Base-by-base conservation (phyloP, 2,329 filamentous ascomycete genomes). In the Kalmusia sp. region DNA sequence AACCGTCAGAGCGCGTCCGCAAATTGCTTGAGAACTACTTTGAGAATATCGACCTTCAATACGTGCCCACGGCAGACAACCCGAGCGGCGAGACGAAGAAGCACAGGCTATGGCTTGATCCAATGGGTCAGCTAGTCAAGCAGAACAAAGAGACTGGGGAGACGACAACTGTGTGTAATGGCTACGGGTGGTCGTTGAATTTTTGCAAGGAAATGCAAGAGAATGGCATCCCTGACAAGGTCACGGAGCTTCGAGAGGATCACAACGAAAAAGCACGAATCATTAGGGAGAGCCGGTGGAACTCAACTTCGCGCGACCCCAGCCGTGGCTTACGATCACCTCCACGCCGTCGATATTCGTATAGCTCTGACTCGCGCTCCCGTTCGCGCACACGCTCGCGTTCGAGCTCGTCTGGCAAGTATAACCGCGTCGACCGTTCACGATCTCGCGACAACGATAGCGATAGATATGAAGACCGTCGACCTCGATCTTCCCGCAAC, bases 151-250 rank as follows among this genome's bases (percentile, higher is more conserved):
- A 84, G n/a, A 88, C 84, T 0, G 87, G 87, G 0, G 84, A 89
- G 2, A 76, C 87, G 2, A 70, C 87, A 6, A 80, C 82, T 6
- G 87, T 87, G 1, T 87, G 91, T 58, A 91, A 89, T 1, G 96
- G 96, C 71, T 96, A 96, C 69, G 92, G 92, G 55, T 96, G 92
- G 92, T 93, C 91, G 4, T 83, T 84, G 33, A 79, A 80, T 1
- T 95, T 96, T 62, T 96, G 91, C 69, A 81, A 91, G 61, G 90
- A 89, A 67, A 95, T 95, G 89, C 91, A 88, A 51, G 62, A 61
- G n/a, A 49, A 67, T 5, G 62, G 59, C 2, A 34, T 68, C 6
- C 68, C 68, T 8, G 56, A 64, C 28, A 61, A 43, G 5, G 63
- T 70, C 19, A 56, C 57, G 17, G 59, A 58, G 12, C 54, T 57